phyloP scores from a whole-genome alignment of 495 filamentous ascomycete species.

The Hypoxylon cercidicola region DNA sequence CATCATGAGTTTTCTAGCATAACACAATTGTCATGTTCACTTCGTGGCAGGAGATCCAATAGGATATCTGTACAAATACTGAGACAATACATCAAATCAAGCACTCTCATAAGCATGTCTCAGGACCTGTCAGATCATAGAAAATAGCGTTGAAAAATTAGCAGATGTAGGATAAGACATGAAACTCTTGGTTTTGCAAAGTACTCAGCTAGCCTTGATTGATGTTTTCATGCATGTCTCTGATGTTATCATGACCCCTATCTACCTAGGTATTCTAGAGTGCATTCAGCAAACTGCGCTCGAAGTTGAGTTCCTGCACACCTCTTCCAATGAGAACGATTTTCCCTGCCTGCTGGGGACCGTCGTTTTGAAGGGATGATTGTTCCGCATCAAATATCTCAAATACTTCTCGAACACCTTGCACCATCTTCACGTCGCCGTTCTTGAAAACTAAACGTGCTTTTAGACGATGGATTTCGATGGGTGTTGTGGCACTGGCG shows the following conservation, averaged over 20 bases:
- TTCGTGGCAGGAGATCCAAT: too few relatives aligned
- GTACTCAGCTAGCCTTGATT: background rate
- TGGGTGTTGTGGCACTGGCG: conserved; percentile 13
- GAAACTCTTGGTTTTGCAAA: background rate
- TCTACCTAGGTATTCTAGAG: conserved; percentile 33
- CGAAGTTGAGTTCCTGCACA: conserved; percentile 62
- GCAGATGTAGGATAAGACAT: background rate
- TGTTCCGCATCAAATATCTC: conserved; percentile 78
- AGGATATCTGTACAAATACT: too few relatives aligned
- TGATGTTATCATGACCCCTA: background rate
- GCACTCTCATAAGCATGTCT: too few relatives aligned
- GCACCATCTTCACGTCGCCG: conserved; percentile 77
- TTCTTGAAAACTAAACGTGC: conserved; percentile 72
- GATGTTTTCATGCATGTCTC: background rate
- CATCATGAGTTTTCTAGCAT: too few relatives aligned
- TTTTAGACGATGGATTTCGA: conserved; percentile 90
- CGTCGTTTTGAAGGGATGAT: conserved; percentile 28
- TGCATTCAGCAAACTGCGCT: conserved; percentile 48
- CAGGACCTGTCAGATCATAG: too few relatives aligned
- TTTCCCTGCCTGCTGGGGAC: conserved; percentile 64
- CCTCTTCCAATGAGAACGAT: conserved; percentile 82
- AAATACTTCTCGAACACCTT: conserved; percentile 93
- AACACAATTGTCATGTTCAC: too few relatives aligned
- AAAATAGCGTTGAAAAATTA: background rate
- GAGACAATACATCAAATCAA: too few relatives aligned